Percentiles rank a stretch among this genome's conserved stretches.
Evolutionary conservation across 2,329 filamentous ascomycete species (phyloP).

Genomic region (Trichoderma pleuroti): DNA sequence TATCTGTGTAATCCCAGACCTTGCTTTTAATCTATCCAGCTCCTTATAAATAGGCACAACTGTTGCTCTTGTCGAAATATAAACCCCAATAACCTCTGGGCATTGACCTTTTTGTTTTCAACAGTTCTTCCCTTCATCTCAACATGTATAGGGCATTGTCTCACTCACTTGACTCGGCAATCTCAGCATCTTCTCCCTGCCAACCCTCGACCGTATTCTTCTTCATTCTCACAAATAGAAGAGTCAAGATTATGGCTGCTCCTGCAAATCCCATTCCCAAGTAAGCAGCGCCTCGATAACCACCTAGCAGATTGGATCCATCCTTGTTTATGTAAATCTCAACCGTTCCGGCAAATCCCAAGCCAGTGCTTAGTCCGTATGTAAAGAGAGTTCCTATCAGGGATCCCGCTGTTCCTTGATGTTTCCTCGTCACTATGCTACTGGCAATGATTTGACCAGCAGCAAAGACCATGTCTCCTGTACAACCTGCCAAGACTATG

Average conservation of each 20-base stretch:
- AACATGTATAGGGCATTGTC: not conserved
- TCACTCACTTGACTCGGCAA: not conserved
- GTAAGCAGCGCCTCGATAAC: not conserved
- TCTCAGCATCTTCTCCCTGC: not conserved
- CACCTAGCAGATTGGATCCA: not conserved
- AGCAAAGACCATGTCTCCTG: conserved; percentile 6
- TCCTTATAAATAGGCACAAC: not conserved
- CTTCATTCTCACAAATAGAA: not conserved
- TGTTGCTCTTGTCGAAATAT: too few relatives aligned
- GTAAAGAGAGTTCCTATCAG: not conserved
- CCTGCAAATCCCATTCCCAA: not conserved
- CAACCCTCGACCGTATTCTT: not conserved
- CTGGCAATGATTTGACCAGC: not conserved
- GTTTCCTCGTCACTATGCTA: not conserved
- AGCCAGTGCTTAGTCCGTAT: not conserved
- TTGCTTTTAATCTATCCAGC: not conserved
- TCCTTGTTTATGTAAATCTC: not conserved
- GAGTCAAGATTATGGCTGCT: not conserved
- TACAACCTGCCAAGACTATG: not conserved
- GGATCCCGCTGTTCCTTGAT: not conserved
- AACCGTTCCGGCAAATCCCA: not conserved
- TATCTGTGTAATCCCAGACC: not conserved
- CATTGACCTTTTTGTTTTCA: too few relatives aligned
- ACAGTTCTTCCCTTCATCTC: not conserved
- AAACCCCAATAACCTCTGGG: too few relatives aligned